phyloP scores from a whole-genome alignment of 345 rosid genomes.

The Populus deltoides region DNA sequence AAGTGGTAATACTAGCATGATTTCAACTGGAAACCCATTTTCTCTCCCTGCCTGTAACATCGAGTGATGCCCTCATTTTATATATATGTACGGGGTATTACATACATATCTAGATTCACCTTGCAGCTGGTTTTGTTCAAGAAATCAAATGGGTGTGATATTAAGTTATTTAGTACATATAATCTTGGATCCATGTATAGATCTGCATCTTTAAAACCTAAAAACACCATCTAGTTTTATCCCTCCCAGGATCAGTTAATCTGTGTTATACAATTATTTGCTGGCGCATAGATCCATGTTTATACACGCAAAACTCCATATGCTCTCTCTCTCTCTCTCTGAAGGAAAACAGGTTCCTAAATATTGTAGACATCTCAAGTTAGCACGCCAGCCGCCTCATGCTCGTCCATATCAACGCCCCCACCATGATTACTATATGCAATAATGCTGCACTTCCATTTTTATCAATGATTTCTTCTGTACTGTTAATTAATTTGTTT shows the following conservation, averaged over 20 bases:
- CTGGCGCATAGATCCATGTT: neutral
- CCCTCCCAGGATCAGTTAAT: neutral
- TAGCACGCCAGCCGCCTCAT: neutral
- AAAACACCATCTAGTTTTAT: neutral
- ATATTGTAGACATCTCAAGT: neutral
- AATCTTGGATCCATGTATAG: neutral
- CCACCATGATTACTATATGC: neutral
- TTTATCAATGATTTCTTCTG: neutral
- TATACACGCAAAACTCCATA: no score
- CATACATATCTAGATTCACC: no score
- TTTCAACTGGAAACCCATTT: no score
- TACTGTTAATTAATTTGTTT: no score
- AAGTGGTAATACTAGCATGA: neutral
- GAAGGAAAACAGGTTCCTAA: no score
- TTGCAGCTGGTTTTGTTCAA: no score
- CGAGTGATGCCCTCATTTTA: no score
- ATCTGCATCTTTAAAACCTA: neutral
- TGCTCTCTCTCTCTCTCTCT: no score
- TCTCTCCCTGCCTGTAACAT: no score
- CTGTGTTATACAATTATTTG: neutral
- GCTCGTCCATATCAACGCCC: neutral
- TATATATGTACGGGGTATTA: no score
- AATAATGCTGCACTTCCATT: neutral
- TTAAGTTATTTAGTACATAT: neutral
- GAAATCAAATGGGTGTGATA: no score